Evolutionary conservation across 2,329 filamentous ascomycete genomes (phyloP), one percentile per base, ranked within the genome.

Genomic region (Colletotrichum shisoi): DNA sequence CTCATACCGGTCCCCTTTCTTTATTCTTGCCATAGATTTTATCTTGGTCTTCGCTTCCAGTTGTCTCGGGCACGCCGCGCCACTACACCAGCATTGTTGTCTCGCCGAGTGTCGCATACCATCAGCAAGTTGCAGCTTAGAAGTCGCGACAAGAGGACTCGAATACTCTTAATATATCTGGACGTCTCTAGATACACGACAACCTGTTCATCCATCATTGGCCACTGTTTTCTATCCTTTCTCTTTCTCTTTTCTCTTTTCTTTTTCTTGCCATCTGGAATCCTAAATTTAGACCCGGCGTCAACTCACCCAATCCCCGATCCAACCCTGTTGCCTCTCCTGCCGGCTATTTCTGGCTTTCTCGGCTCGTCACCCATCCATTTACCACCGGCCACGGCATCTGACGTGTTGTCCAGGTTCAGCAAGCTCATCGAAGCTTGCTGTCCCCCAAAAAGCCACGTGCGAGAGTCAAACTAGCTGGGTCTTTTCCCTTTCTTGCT

Each of bases 221-320:
- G n/a, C 15, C 34, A 34, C 31, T 40, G 39, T 15, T 19, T 21
- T n/a, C 17, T 19, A 9, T 46, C 21, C 4, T 46, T 46, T 21
- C 21, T 21, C 21, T 21, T 21, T 21, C 21, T 21, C 21, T 21
- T 21, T 15, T 19, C 19, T n/a, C 17, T 9, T n/a, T 27, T 17
- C 9, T 42, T 24, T 24, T 19, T 15, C 2, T 42, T 19, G 19
- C 39, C 12, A 13, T 27, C 45, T 54, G 7, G 12, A 39, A 39
- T 39, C 4, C 46, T 24, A 42, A 54, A 56, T 56, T 42, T 61
- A 70, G 70, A 70, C 61, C 65, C 49, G 70, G 57, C 40, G 70
- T 71, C 70, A 31, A 63, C 34, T 64, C 52, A 9, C 31, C 31
- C 31, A 34, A 34, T 34, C 31, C 31, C 31, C 31, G 31, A 34